These are phyloP conservation scores for Cladosporium phlei DNA, from an alignment of 2,329 filamentous ascomycete species.

Conservation along the genomic window DNA sequence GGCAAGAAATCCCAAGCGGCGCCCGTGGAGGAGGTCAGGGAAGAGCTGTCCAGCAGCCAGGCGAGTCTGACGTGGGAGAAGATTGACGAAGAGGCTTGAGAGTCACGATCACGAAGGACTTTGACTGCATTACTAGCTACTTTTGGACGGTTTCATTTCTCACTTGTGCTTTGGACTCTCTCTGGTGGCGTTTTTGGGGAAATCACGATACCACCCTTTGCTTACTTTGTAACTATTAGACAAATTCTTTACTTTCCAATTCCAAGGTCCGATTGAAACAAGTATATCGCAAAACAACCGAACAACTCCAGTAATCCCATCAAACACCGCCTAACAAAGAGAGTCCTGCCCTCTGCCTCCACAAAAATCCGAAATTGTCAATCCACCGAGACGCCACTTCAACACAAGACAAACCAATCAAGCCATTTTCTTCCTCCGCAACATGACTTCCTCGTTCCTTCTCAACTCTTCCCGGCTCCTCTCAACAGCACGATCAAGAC, in stretches of 20 bases:
- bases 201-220: slow-evolving; percentile 15
- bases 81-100: slow-evolving; percentile 33
- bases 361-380: not conserved
- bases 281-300: too few species aligned
- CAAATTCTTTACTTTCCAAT: not conserved
- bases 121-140: too few species aligned
- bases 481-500: slow-evolving; percentile 30
- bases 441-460: slow-evolving; percentile 31
- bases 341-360: not conserved
- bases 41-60: slow-evolving; percentile 35
- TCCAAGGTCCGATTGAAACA: not conserved
- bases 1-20: slow-evolving; percentile 33
- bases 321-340: too few species aligned
- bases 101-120: too few species aligned
- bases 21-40: slow-evolving; percentile 22
- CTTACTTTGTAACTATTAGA: slow-evolving; percentile 16
- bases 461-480: slow-evolving; percentile 29
- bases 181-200: slow-evolving; percentile 8
- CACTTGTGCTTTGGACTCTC: not conserved
- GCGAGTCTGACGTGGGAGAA: slow-evolving; percentile 46
- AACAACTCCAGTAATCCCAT: too few species aligned
- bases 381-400: not conserved
- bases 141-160: too few species aligned
- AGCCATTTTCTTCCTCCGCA: slow-evolving; percentile 30
- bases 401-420: slow-evolving; percentile 1